These are phyloP conservation scores for Sporothrix variecibatus DNA, from an alignment of 2,329 filamentous ascomycete genomes.

Conservation along the genomic window DNA sequence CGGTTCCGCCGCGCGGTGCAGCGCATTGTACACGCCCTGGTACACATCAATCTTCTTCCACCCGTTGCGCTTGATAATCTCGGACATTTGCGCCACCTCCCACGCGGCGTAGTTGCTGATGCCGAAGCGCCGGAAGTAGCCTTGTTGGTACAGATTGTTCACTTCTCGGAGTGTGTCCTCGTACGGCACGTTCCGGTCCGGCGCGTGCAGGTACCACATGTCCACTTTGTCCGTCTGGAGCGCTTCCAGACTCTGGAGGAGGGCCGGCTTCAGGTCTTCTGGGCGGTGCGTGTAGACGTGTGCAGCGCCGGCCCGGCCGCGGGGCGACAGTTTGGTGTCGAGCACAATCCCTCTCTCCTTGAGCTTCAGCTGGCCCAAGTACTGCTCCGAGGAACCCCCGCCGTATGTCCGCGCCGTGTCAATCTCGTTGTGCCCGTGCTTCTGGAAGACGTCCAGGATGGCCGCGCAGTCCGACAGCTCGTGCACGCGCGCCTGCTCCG, in stretches of 20 bases:
- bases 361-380: conserved; percentile 46
- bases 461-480: conserved; percentile 55
- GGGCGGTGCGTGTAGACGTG: conserved; percentile 30
- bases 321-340: conserved; percentile 34
- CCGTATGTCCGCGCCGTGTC: conserved; percentile 70
- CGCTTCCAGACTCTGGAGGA: conserved; percentile 32
- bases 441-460: conserved; percentile 65
- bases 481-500: conserved; percentile 36
- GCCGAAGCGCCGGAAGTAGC: conserved; percentile 53
- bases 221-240: conserved; percentile 35
- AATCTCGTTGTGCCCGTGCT: conserved; percentile 66
- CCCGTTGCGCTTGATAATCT: conserved; percentile 42
- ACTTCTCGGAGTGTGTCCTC: conserved; percentile 55
- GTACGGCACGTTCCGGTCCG: conserved; percentile 54
- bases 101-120: conserved; percentile 49
- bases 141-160: conserved; percentile 48
- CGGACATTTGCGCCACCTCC: conserved; percentile 47
- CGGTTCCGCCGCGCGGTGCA: conserved; percentile 44
- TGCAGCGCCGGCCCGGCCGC: conserved; percentile 17
- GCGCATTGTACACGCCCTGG: conserved; percentile 47
- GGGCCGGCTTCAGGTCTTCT: conserved; percentile 28
- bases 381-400: conserved; percentile 62
- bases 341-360: conserved; percentile 37
- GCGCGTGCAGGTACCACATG: conserved; percentile 52
- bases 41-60: conserved; percentile 49